These are phyloP conservation scores for Backusella tuberculispora DNA, from an alignment of 192 early-diverging fungal genomes.

Conservation along the genomic window DNA sequence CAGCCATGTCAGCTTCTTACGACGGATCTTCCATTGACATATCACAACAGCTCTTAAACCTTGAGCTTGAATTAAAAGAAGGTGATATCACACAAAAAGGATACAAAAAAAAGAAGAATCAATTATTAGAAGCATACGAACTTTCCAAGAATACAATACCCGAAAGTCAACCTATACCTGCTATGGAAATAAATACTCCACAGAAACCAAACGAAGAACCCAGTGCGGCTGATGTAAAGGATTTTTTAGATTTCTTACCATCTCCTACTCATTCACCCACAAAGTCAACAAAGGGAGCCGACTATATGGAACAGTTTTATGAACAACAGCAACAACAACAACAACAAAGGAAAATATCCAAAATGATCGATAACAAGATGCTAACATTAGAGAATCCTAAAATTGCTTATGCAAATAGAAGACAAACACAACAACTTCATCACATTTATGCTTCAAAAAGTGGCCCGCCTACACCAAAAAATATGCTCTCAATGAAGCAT, in stretches of 20 bases:
- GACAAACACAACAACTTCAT: background rate
- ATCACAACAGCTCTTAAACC: conserved; percentile 25
- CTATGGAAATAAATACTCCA: background rate
- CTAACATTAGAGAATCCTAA: no score
- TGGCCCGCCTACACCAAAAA: background rate
- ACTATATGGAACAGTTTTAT: conserved; percentile 25
- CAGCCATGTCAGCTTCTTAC: conserved; percentile 18
- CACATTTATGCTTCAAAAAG: background rate
- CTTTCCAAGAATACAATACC: conserved; percentile 13
- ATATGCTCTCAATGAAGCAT: background rate
- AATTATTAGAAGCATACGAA: conserved; percentile 13
- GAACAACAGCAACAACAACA: background rate
- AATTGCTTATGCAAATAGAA: no score
- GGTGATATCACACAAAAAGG: conserved; percentile 79
- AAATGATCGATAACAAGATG: no score
- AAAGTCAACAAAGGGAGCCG: background rate
- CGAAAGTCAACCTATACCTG: conserved; percentile 38
- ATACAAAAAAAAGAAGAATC: conserved; percentile 59
- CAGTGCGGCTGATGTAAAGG: conserved; percentile 27
- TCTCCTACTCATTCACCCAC: conserved; percentile 28
- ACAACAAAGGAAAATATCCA: no score
- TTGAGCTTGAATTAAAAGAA: conserved; percentile 56
- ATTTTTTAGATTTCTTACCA: conserved; percentile 29
- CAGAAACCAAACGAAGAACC: conserved; percentile 16
- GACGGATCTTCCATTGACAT: conserved; percentile 21